These are phyloP conservation scores for Wickerhamomyces mucosus DNA, from an alignment of 805 yeast species.

Conservation along the genomic window DNA sequence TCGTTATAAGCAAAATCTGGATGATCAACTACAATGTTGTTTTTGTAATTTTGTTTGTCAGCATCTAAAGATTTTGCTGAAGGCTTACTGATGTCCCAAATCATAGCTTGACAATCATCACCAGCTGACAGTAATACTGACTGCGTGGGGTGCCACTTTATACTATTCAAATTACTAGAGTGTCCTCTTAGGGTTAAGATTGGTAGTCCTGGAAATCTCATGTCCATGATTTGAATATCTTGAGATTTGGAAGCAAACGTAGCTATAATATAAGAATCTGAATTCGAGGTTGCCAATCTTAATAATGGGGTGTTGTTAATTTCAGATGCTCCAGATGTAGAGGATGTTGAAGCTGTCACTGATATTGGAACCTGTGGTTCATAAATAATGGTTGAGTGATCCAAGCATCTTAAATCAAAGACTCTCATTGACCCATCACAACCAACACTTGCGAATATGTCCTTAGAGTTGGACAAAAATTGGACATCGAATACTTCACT, in stretches of 20 bases:
- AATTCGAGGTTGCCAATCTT: conserved; percentile 66
- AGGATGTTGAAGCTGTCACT: conserved; percentile 2
- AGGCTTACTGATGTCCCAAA: conserved; percentile 44
- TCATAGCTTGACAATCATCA: conserved; percentile 63
- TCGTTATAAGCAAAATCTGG: conserved; percentile 48
- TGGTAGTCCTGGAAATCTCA: conserved; percentile 84
- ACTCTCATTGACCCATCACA: conserved; percentile 93
- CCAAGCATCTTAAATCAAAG: conserved; percentile 80
- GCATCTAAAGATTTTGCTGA: background rate
- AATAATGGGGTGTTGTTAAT: conserved; percentile 37
- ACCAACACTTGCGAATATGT: conserved; percentile 85
- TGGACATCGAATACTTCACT: conserved; percentile 90
- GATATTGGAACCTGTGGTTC: conserved; percentile 43
- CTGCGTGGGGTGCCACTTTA: conserved; percentile 77
- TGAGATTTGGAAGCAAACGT: conserved; percentile 67
- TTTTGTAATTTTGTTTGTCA: background rate
- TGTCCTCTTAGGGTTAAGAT: conserved; percentile 62
- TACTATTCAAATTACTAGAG: conserved; percentile 55
- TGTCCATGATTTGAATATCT: conserved; percentile 62
- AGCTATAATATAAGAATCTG: conserved; percentile 77
- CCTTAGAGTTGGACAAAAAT: conserved; percentile 63
- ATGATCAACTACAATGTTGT: conserved; percentile 6
- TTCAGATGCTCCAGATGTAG: background rate
- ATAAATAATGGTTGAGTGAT: conserved; percentile 90
- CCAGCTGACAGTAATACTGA: conserved; percentile 55